Base-by-base conservation (phyloP, 2,329 filamentous ascomycete species). In the Arthrobotrys megalospora region DNA sequence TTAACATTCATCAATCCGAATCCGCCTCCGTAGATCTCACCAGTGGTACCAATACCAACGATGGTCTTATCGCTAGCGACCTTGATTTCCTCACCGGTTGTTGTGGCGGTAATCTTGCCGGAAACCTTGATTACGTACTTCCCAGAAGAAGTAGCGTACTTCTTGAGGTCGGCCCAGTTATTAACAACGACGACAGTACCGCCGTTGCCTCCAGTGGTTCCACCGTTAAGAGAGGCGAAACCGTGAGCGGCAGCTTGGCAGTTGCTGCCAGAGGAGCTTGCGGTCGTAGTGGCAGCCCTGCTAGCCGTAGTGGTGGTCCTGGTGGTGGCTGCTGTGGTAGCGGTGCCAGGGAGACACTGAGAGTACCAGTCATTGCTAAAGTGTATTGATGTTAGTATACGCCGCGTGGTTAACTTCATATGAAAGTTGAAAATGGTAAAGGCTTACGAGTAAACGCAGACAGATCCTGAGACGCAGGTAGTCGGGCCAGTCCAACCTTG, bases 11-110 rank as follows among this genome's bases (percentile, higher is more conserved):
- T 79, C 45, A 81, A 76, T 38, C 76, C 69, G 43, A 81, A 81
- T 16, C 80, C 80, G 32, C 80, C 80, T 0, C 78, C 73, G 11
- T 79, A 75, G 41, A 81, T 79, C 41, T 80, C 77, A n/a, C 79
- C 80, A 5, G 75, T 79, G 7, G 58, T 38, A 7, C 80, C 80
- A 19, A 81, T 76, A 48, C 71, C 71, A 24, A 76, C 71, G 12
- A 76, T 76, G n/a, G 71, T 76, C 71, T 76, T 76, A 28, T 76
- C 71, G 21, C 55, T 76, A 0, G 71, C 50, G n/a, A 76, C 71
- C 10, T 65, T 43, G 19, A 76, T 76, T 34, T 76, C 71, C 32
- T 76, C 71, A 1, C 71, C 71, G 14, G 71, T 68, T 32, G 71
- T 34, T 7, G 32, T 76, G 28, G 71, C 71, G 14, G 53, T 50